Evolutionary conservation across 305 asterid genomes (phyloP).

Genomic region (Fraxinus paxiana): DNA sequence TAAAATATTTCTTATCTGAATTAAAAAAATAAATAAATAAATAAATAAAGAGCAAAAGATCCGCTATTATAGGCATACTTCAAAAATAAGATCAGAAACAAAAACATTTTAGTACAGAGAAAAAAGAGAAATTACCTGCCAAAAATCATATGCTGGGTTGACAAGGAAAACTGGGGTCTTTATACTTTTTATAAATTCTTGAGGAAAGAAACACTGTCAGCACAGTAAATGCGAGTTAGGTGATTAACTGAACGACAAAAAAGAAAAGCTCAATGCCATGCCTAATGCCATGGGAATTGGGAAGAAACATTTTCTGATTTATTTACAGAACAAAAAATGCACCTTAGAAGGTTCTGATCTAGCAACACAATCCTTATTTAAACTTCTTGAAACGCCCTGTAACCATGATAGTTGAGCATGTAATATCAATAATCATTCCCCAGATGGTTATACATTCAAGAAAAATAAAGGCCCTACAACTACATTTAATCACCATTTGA

Average conservation of each 20-base stretch:
- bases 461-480: neutral
- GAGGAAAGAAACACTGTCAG: conserved; percentile 83
- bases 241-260: conserved; percentile 7
- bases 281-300: neutral
- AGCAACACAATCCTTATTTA: conserved; percentile 69
- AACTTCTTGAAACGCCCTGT: conserved; percentile 70
- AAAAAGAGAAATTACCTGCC: conserved; percentile 61
- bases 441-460: neutral
- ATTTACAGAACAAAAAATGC: conserved; percentile 13
- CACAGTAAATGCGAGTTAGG: conserved; percentile 18
- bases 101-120: neutral
- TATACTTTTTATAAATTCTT: conserved; percentile 61
- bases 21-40: neutral
- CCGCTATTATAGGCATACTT: neutral
- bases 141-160: conserved; percentile 82
- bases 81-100: neutral
- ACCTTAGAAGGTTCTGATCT: conserved; percentile 71
- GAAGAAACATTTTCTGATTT: neutral
- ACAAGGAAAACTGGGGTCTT: conserved; percentile 82
- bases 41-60: neutral
- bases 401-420: conserved; percentile 19
- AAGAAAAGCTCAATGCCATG: neutral
- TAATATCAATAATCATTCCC: neutral
- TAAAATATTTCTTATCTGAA: conserved; percentile 68
- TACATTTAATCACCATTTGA: neutral